A percentile compares a stretch with the other conserved stretches of the same genome.
Evolutionary conservation across 1,284 basidiomycete species (phyloP).

Genomic region (Amylostereum chailletii): DNA sequence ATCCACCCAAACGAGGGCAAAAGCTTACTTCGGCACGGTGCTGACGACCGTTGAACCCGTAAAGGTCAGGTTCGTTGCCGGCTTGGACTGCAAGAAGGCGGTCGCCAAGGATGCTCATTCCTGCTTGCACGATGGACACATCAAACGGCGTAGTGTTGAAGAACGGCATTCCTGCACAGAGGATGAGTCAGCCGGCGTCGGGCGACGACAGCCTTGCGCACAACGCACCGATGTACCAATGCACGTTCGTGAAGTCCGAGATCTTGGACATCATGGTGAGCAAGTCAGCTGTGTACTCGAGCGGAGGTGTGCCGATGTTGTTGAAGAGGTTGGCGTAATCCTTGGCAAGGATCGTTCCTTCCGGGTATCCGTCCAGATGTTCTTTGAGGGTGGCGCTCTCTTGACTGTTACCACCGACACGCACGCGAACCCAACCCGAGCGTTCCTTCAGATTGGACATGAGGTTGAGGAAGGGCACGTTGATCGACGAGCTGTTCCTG

Average conservation of each 20-base stretch:
- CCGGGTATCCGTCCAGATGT: constrained; percentile 21
- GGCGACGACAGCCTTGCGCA: background rate
- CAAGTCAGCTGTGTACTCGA: constrained; percentile 32
- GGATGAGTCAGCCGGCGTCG: background rate
- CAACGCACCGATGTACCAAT: constrained; percentile 35
- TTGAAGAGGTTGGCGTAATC: constrained; percentile 29
- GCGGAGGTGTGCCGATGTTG: constrained; percentile 32
- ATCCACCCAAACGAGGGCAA: background rate
- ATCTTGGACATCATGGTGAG: constrained; percentile 34
- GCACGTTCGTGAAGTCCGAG: constrained; percentile 25
- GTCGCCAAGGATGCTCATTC: constrained; percentile 44
- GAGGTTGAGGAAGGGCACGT: constrained; percentile 65
- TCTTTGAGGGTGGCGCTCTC: constrained; percentile 49
- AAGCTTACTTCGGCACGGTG: background rate
- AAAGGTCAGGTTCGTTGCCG: constrained; percentile 71
- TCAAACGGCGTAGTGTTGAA: constrained; percentile 44
- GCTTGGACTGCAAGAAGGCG: constrained; percentile 51
- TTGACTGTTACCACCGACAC: constrained; percentile 70
- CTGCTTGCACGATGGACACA: constrained; percentile 40
- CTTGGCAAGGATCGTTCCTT: constrained; percentile 42
- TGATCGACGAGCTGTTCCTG: constrained; percentile 31
- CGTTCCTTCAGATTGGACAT: constrained; percentile 54
- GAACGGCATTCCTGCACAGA: constrained; percentile 33
- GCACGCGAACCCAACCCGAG: constrained; percentile 44
- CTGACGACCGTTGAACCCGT: constrained; percentile 20